Base-by-base conservation (phyloP, 2,329 filamentous ascomycete genomes). In the Tympanopsis confertula region DNA sequence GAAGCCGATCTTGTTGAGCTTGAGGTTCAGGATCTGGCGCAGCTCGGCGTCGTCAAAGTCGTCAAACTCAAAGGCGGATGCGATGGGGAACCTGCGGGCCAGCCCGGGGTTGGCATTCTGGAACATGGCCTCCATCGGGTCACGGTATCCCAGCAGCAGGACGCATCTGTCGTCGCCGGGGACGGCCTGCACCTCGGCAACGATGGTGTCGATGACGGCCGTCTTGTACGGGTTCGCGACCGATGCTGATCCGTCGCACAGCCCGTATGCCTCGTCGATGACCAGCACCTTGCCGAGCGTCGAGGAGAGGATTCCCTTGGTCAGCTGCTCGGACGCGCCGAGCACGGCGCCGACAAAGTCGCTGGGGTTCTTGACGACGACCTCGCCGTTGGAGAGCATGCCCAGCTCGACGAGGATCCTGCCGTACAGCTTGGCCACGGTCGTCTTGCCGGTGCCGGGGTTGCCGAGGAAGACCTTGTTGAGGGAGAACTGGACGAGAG, bases 211-310 rank as follows among this genome's bases (percentile, higher is more conserved):
- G 3, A 86, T 66, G 1, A 85, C 78, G 1, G 74, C 78, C 0
- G 63, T 69, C 50, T 74, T 80, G 57, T 58, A 86, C 0, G 57
- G 51, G 13, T 61, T 59, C 0, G 41, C 43, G 0, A 38, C 37
- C 1, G 52, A 48, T 2, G 47, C 48, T 2, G 44, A 44, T n/a
- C 47, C 47, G 0, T 50, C 53, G 35, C 66, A 71, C 0, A 89
- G 62, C 22, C 76, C 74, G 44, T 89, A 88, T 0, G 83, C 83
- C 50, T 91, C 84, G 43, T 89, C 84, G 3, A 89, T 86, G 13
- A 89, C 72, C 0, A 89, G 66, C 0, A 88, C 81, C 44, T 88
- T 89, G 0, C 85, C 84, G 0, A 69, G 44, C 0, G 79, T 76
- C 0, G 75, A 59, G 0, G 71, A 73, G 0, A 89, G 62, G 5